phyloP scores from a whole-genome alignment of 2,329 filamentous ascomycete species.

The Tolypocladium tropicale region DNA sequence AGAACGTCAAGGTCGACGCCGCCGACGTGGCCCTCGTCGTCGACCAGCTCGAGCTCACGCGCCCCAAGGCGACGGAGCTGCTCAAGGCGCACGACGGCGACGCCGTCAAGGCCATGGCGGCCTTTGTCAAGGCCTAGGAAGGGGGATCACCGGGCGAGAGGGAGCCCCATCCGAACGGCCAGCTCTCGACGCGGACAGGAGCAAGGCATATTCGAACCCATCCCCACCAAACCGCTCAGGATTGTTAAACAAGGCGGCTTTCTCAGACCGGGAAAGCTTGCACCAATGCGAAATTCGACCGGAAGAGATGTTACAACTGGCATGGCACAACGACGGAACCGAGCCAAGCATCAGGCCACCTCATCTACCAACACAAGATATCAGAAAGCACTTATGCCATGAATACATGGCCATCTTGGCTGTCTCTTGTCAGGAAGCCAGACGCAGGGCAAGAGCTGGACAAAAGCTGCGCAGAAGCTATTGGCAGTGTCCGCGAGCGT shows the following conservation, averaged over 20 bases:
- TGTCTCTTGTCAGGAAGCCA: neutral
- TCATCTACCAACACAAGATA: neutral
- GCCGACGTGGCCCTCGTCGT: constrained; percentile 62
- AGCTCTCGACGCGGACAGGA: too few species aligned
- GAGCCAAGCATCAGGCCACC: neutral
- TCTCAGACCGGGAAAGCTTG: neutral
- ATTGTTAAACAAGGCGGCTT: neutral
- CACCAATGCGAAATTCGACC: neutral
- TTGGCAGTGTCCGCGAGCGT: too few species aligned
- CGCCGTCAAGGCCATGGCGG: constrained; percentile 54
- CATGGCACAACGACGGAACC: neutral
- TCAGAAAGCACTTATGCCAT: too few species aligned
- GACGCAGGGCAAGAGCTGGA: neutral
- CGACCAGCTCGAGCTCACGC: constrained; percentile 62
- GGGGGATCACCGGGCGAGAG: neutral
- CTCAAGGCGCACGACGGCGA: constrained; percentile 63
- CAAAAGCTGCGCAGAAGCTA: too few species aligned
- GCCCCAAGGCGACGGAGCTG: constrained; percentile 63
- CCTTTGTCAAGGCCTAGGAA: constrained; percentile 29
- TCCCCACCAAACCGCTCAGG: neutral
- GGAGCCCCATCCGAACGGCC: neutral
- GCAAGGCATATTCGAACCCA: neutral
- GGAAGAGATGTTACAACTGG: neutral
- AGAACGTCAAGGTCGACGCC: constrained; percentile 63
- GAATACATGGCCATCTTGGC: neutral